Conservation (phyloP, 139 green algal genomes). For the Penium margaritaceum region DNA sequence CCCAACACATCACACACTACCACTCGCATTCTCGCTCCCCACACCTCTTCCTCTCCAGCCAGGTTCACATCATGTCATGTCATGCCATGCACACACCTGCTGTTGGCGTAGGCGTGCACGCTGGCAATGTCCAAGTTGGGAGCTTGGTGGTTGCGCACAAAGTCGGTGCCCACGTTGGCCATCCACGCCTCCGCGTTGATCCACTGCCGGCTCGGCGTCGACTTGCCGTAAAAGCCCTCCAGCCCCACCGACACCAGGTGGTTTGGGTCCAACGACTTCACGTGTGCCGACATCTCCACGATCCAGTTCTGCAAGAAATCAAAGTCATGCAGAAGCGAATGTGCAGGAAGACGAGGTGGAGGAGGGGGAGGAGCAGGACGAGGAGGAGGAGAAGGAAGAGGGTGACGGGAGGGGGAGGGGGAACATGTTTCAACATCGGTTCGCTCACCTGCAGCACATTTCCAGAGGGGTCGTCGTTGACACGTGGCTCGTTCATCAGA, state of each 20-base stretch:
- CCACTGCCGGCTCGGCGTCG: neutral
- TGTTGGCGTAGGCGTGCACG: neutral
- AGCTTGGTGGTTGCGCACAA: neutral
- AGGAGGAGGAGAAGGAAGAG: too few species aligned
- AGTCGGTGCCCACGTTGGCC: conserved; percentile 8
- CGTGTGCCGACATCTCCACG: conserved; percentile 5
- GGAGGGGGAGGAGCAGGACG: too few species aligned
- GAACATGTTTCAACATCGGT: too few species aligned
- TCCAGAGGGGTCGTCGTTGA: neutral
- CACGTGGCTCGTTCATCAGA: conserved; percentile 57
- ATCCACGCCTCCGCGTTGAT: neutral
- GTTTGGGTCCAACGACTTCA: conserved; percentile 48
- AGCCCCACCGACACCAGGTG: conserved; percentile 58
- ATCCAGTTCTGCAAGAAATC: too few species aligned
- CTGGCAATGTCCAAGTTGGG: conserved; percentile 8
- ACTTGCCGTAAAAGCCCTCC: conserved; percentile 58
- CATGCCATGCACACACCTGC: too few species aligned
- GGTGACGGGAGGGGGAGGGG: too few species aligned
- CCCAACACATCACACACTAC: too few species aligned
- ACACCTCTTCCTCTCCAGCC: too few species aligned
- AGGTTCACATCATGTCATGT: too few species aligned
- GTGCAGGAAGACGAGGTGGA: too few species aligned
- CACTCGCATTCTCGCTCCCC: too few species aligned
- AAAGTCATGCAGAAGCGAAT: too few species aligned
- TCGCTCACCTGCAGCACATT: conserved; percentile 1